Conservation (phyloP, 306 rosid species). For the Vigna nakashimae region DNA sequence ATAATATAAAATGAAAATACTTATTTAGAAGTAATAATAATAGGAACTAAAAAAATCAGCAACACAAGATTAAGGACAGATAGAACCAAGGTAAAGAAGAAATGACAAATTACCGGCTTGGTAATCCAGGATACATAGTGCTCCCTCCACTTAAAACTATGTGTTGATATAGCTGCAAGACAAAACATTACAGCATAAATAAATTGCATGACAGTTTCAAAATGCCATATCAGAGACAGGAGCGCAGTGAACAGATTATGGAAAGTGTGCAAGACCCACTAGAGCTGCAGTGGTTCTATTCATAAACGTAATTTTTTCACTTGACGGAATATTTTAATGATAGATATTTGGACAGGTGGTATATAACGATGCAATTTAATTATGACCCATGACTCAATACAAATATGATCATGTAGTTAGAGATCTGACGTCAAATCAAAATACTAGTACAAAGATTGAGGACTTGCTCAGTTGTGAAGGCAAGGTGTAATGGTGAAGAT, state of each 20-base stretch:
- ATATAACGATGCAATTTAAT: too few species aligned
- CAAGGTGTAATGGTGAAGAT: conserved; percentile 12
- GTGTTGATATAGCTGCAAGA: conserved; percentile 96
- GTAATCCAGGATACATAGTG: conserved; percentile 99
- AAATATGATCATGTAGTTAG: too few species aligned
- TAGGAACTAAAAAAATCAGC: conserved; percentile 20
- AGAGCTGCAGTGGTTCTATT: conserved; percentile 28
- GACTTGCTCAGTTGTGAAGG: too few species aligned
- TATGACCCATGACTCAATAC: too few species aligned
- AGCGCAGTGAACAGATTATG: conserved; percentile 10
- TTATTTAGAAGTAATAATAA: conserved; percentile 20
- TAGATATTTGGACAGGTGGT: background rate
- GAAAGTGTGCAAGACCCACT: conserved; percentile 9
- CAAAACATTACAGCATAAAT: conserved; percentile 39
- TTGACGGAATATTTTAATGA: conserved; percentile 32
- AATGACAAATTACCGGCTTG: conserved; percentile 82
- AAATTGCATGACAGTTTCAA: conserved; percentile 39
- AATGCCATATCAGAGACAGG: conserved; percentile 30
- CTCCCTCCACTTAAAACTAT: conserved; percentile 99
- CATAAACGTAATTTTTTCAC: conserved; percentile 39
- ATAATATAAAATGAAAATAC: too few species aligned
- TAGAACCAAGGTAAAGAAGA: conserved; percentile 44
- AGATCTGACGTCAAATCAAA: too few species aligned
- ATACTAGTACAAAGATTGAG: too few species aligned
- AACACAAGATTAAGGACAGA: conserved; percentile 33